Evolutionary conservation across 352 stramenopile species (phyloP), one percentile per base, ranked within the genome.

Genomic region (Plasmopara muralis): DNA sequence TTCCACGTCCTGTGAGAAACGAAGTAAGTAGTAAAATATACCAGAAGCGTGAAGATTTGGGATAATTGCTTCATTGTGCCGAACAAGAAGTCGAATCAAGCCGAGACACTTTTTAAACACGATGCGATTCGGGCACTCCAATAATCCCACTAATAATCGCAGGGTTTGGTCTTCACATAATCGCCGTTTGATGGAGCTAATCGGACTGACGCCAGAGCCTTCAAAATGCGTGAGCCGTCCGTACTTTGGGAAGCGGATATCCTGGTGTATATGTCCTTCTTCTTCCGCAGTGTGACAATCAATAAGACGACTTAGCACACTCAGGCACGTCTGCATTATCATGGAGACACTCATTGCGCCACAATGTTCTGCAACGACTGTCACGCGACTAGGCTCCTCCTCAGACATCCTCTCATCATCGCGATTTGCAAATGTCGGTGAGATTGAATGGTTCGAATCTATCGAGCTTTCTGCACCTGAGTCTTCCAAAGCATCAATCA

Each of bases 311-410:
- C 78, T 89, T 15, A 93, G 61, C 5, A 93, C 77, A 50, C 82
- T 87, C 48, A 93, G 66, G 39, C 83, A 93, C 6, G 83, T 91
- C 50, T 93, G 83, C 70, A 91, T 81, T 57, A 93, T 93, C 81
- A 91, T 92, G 6, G 78, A 88, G 9, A 74, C 67, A 53, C 82
- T 89, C 77, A 92, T 92, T 0, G 74, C 66, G 15, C 82, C 82
- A 28, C 68, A 87, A 57, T 89, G 78, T 47, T 92, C 82, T 10
- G 77, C 74, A 33, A 89, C 77, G 13, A 89, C 79, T 9, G 77
- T 89, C 49, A 85, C 84, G 15, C 74, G 77, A 43, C 57, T 75
- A 6, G 60, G 50, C 51, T 83, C 70, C 44, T 71, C 72, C 14
- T 72, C 61, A 30, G 61, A 52, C 13, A 59, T 16, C 14, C 61